phyloP scores from a whole-genome alignment of 257 asterid genomes.

The Agastache rugosa region DNA sequence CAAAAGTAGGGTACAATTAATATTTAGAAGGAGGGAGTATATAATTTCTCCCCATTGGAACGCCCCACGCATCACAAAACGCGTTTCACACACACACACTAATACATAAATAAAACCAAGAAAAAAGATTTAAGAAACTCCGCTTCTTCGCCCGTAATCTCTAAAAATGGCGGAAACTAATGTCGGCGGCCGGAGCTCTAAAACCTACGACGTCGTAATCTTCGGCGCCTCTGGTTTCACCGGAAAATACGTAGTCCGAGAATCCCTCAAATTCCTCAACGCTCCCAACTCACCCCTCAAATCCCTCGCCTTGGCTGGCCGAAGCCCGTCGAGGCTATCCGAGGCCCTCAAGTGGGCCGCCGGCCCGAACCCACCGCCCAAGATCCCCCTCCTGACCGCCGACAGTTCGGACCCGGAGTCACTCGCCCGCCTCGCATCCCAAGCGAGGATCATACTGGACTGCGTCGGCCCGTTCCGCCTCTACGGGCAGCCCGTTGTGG shows the following conservation, averaged over 20 bases:
- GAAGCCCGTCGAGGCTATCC: conserved; percentile 63
- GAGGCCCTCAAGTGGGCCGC: conserved; percentile 85
- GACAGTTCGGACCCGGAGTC: conserved; percentile 69
- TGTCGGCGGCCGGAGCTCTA: conserved; percentile 18
- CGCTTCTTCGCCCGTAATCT: neutral
- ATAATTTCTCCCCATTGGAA: too few species aligned
- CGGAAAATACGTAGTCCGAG: conserved; percentile 81
- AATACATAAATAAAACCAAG: too few species aligned
- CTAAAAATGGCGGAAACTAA: conserved; percentile 41
- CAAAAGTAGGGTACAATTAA: too few species aligned
- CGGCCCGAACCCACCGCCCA: conserved; percentile 59
- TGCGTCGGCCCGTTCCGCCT: conserved; percentile 92
- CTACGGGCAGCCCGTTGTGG: conserved; percentile 82
- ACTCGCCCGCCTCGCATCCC: conserved; percentile 64
- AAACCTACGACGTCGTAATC: conserved; percentile 57
- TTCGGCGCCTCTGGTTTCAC: conserved; percentile 96
- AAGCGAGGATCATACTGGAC: conserved; percentile 60
- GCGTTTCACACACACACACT: too few species aligned
- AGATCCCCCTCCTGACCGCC: conserved; percentile 73
- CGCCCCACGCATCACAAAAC: too few species aligned
- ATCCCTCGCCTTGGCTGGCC: conserved; percentile 80
- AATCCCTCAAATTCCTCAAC: conserved; percentile 83
- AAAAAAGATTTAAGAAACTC: neutral
- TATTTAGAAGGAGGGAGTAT: too few species aligned
- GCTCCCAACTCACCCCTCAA: conserved; percentile 70